phyloP scores from a whole-genome alignment of 768 basidiomycete species.

The Dioszegia crocea region DNA sequence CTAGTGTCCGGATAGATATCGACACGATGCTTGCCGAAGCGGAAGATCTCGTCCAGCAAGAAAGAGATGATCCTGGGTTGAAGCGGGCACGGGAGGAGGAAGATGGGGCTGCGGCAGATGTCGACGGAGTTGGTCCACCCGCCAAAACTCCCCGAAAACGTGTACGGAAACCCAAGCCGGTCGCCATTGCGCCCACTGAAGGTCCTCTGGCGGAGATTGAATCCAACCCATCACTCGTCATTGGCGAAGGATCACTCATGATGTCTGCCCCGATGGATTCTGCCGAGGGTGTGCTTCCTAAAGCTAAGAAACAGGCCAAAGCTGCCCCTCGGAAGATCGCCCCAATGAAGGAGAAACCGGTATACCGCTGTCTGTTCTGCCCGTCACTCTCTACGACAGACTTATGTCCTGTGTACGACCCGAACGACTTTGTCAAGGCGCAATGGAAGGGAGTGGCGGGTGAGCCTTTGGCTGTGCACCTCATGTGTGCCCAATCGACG shows the following conservation, averaged over 20 bases:
- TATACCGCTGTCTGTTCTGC: conserved; percentile 45
- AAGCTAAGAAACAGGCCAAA: neutral
- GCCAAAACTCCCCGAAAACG: neutral
- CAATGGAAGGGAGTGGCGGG: conserved; percentile 59
- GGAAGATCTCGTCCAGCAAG: conserved; percentile 23
- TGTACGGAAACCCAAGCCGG: neutral
- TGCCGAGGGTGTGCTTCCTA: too few relatives aligned
- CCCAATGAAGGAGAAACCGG: neutral
- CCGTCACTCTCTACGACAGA: conserved; percentile 22
- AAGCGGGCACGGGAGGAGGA: neutral
- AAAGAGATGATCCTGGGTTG: neutral
- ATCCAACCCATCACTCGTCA: neutral
- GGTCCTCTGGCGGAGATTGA: neutral
- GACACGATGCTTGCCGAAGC: conserved; percentile 64
- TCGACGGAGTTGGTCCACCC: too few relatives aligned
- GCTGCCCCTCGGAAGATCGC: neutral
- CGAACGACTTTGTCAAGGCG: conserved; percentile 53
- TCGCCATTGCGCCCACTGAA: neutral
- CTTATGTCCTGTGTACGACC: conserved; percentile 31
- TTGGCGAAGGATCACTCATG: too few relatives aligned
- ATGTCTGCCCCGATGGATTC: too few relatives aligned
- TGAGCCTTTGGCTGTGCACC: conserved; percentile 65
- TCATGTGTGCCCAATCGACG: conserved; percentile 69
- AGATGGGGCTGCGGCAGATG: neutral
- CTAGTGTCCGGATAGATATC: conserved; percentile 87